Conservation (phyloP, 768 basidiomycete species). For the Auricularia sp. region DNA sequence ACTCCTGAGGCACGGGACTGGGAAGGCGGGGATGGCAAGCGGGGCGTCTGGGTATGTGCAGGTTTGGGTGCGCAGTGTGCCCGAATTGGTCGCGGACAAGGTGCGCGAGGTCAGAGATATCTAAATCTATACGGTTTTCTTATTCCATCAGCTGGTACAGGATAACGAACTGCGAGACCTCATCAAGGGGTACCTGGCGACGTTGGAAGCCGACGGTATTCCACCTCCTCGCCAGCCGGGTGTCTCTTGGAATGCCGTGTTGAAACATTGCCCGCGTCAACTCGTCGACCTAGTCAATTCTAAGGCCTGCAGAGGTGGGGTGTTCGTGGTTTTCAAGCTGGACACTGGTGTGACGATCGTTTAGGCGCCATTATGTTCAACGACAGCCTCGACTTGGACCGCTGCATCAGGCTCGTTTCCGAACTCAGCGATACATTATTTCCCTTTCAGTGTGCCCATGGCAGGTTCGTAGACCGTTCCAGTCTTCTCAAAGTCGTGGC, state of each 20-base stretch:
- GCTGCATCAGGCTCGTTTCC: constrained; percentile 59
- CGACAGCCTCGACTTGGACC: constrained; percentile 54
- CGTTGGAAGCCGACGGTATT: constrained; percentile 40
- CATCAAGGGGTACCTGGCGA: constrained; percentile 60
- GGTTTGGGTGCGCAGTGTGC: constrained; percentile 50
- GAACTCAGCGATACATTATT: constrained; percentile 63
- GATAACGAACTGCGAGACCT: constrained; percentile 68
- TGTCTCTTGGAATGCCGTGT: constrained; percentile 50
- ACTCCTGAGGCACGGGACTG: constrained; percentile 14
- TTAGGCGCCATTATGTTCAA: constrained; percentile 97
- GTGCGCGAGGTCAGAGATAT: constrained; percentile 19
- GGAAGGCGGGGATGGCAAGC: constrained; percentile 12
- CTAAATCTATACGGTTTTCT: constrained; percentile 1
- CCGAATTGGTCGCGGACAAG: constrained; percentile 64
- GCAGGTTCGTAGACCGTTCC: constrained; percentile 39
- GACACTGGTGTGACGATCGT: background rate
- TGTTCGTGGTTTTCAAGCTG: constrained; percentile 6
- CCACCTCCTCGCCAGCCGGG: constrained; percentile 5
- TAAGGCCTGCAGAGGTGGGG: constrained; percentile 85
- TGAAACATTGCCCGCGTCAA: constrained; percentile 75
- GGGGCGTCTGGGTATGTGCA: constrained; percentile 44
- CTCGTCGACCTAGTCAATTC: constrained; percentile 84
- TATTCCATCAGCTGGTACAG: constrained; percentile 40
- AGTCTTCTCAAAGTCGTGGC: background rate
- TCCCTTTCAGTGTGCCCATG: constrained; percentile 96